Evolutionary conservation across 257 asterid genomes (phyloP).

Genomic region (Haberlea rhodopensis): DNA sequence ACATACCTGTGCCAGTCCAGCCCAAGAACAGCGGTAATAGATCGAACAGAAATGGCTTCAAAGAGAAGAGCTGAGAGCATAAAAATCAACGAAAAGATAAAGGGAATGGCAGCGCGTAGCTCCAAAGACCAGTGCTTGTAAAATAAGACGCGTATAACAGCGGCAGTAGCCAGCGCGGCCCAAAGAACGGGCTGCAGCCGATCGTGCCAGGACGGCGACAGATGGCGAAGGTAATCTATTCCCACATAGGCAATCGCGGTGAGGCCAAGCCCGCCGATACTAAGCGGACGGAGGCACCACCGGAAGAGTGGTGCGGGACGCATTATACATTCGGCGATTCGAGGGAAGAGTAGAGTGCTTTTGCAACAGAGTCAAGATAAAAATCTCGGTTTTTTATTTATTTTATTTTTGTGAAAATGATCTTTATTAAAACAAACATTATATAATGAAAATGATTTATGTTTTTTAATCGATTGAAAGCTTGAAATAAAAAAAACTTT

Average conservation of each 20-base stretch:
- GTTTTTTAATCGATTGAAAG: too few species aligned
- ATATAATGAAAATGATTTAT: too few species aligned
- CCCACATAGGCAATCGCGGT: constrained; percentile 75
- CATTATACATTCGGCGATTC: constrained; percentile 29
- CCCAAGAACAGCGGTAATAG: constrained; percentile 94
- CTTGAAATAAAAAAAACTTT: too few species aligned
- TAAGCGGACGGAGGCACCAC: constrained; percentile 36
- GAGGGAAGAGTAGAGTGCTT: constrained; percentile 13
- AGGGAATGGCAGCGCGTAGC: constrained; percentile 81
- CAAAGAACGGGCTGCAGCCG: constrained; percentile 79
- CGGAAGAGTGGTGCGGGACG: constrained; percentile 31
- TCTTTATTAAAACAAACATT: too few species aligned
- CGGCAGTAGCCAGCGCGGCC: constrained; percentile 64
- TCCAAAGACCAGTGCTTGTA: constrained; percentile 89
- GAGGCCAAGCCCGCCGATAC: constrained; percentile 65
- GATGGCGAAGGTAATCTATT: constrained; percentile 81
- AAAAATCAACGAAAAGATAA: constrained; percentile 62
- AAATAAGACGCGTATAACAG: constrained; percentile 61
- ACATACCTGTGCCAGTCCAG: constrained; percentile 94
- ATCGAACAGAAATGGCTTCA: constrained; percentile 87
- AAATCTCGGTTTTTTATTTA: too few species aligned
- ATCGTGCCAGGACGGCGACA: constrained; percentile 87
- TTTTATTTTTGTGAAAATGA: too few species aligned
- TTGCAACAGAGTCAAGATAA: too few species aligned
- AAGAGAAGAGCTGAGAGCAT: constrained; percentile 79